Evolutionary conservation across 108 stramenopile genomes (phyloP), one percentile per base, ranked within the genome.

Genomic region (Cyclotella atomus): DNA sequence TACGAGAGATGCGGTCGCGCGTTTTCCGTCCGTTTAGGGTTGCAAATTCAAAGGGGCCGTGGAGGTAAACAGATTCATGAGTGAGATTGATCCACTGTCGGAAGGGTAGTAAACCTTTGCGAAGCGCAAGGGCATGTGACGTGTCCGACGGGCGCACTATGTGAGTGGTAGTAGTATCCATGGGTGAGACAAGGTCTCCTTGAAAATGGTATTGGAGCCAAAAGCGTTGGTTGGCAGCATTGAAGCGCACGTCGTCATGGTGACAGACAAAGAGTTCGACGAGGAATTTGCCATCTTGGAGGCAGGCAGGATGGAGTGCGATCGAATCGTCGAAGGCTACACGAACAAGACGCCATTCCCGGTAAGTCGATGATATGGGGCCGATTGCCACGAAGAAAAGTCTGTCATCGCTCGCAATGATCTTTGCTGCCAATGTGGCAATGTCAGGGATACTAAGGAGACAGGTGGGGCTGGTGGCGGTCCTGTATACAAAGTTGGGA

Each of bases 21-120:
- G 43, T 59, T 46, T 59, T 57, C 14, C 56, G 56, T 21, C 55
- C 44, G 14, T 57, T 41, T 20, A 70, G 17, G 0, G 36, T 70
- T 7, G 56, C 69, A 54, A 70, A 59, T 6, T 70, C 29, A 19
- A 70, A 70, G 15, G 69, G 69, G 38, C 69, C 69, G 28, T 70
- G 69, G 28, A 70, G 57, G 17, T 57, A 70, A 0, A 28, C 36
- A 27, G 29, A 27, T 24, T 29, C 19, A 17, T 59, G 55, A 6
- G 44, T 57, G 17, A 59, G 69, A n/a, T 57, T 59, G 7, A 47
- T 59, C 41, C 33, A 59, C 3, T 25, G 55, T 0, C 69, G 29
- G 10, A 57, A 59, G 2, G 69, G 69, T 0, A 46, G 24, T 0
- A 71, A 45, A 1, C 17, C 21, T 2, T 71, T 15, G 17, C 14